Conservation (phyloP, 805 yeast species). For the Pichia gijzeniarum region DNA sequence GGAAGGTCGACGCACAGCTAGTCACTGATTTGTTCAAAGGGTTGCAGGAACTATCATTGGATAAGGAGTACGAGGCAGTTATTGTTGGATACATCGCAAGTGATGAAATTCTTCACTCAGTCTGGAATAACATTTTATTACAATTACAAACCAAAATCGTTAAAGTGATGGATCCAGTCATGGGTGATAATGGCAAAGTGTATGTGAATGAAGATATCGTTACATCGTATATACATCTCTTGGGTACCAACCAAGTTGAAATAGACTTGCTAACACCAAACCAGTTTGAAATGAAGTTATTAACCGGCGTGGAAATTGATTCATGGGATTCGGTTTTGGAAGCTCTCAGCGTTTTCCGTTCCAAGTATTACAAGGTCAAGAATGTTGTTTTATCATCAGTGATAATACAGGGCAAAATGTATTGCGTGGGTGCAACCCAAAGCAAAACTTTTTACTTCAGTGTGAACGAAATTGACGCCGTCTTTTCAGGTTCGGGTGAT, state of each 20-base stretch:
- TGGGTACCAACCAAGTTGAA: constrained; percentile 75
- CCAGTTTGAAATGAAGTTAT: constrained; percentile 64
- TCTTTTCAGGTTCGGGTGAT: constrained; percentile 73
- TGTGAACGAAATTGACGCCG: constrained; percentile 47
- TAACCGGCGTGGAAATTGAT: constrained; percentile 41
- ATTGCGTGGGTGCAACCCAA: constrained; percentile 39
- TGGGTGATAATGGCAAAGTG: constrained; percentile 83
- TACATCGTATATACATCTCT: constrained; percentile 43
- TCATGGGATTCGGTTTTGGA: constrained; percentile 32
- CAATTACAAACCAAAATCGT: constrained; percentile 19
- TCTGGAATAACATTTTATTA: constrained; percentile 30
- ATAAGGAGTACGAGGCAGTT: constrained; percentile 53
- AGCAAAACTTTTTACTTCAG: constrained; percentile 30
- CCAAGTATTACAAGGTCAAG: constrained; percentile 36
- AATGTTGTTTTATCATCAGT: constrained; percentile 58
- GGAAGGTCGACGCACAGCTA: constrained; percentile 38
- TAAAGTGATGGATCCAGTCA: constrained; percentile 82
- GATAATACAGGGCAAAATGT: constrained; percentile 24
- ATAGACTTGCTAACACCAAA: constrained; percentile 53
- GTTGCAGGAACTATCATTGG: constrained; percentile 35
- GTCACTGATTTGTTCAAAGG: constrained; percentile 51
- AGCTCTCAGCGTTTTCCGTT: constrained; percentile 38
- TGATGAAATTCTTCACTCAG: constrained; percentile 44
- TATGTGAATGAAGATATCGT: constrained; percentile 62
- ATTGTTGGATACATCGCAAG: constrained; percentile 78